Conservation (phyloP, 768 basidiomycete species). For the Boletus rubescentipes region DNA sequence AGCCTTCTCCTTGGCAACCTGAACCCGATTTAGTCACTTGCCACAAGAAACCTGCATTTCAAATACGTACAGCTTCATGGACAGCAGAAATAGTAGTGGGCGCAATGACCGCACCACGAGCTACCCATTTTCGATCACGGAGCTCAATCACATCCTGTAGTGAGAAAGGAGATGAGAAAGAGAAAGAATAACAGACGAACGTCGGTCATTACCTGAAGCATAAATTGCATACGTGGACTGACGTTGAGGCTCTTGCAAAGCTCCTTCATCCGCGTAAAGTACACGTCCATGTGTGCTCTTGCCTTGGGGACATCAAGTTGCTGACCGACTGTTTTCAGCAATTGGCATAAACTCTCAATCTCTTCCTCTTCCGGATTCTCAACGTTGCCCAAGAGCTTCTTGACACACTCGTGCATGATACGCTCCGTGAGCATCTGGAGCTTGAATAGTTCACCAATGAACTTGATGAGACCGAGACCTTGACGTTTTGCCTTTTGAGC, state of each 20-base stretch:
- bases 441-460: conserved; percentile 98
- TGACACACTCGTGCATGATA: conserved; percentile 98
- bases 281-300: conserved; percentile 84
- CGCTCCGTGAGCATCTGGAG: conserved; percentile 97
- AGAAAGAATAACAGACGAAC: not conserved
- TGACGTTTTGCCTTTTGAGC: conserved; percentile 97
- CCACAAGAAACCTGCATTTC: not conserved
- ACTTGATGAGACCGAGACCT: conserved; percentile 94
- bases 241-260: conserved; percentile 73
- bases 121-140: conserved; percentile 78
- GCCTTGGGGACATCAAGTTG: conserved; percentile 81
- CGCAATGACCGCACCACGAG: conserved; percentile 68
- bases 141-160: conserved; percentile 87
- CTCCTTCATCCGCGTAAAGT: conserved; percentile 89
- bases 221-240: conserved; percentile 87
- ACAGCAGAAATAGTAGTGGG: conserved; percentile 88
- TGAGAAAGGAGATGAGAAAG: not conserved
- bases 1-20: conserved; percentile 85
- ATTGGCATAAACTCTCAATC: conserved; percentile 93
- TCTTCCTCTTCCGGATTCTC: conserved; percentile 97
- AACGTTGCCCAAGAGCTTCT: conserved; percentile 91
- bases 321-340: conserved; percentile 85
- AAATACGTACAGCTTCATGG: conserved; percentile 71
- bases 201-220: conserved; percentile 77
- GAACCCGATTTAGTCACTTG: conserved; percentile 8